Evolutionary conservation across 306 rosid genomes (phyloP), one percentile per base, ranked within the genome.

Genomic region (Prinsepia uniflora): DNA sequence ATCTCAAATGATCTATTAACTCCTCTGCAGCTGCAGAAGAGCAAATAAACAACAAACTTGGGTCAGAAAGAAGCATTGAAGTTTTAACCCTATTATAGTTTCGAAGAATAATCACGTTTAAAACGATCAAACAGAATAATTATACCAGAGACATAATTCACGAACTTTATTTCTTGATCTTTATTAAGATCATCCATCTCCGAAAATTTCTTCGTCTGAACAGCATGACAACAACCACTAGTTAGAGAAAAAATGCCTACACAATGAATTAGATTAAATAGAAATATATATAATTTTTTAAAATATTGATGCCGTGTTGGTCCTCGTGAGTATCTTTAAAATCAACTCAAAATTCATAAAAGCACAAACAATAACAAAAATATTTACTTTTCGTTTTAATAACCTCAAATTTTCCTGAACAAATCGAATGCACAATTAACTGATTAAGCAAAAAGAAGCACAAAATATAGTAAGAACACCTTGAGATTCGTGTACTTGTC

Each of bases 81-180:
- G 50, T 42, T 54, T 10, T 30, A 67, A 73, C 36, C 8, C 19
- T 4, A n/a, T 30, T 41, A 10, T 24, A 43, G 15, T 30, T 45
- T 22, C 5, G 11, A n/a, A 42, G 59, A 20, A 50, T 66, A 50
- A 36, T 40, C 10, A 30, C 36, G 20, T 8, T 57, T 52, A 17
- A 17, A 18, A 52, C 48, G 50, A 11, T 11, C 57, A 56, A 74
- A 17, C 56, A 22, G 20, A 22, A 49, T 5, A 52, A 0, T 8
- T 17, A 42, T 86, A 89, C 99, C 99, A 19, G 86, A 63, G 24
- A 89, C 34, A 80, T 22, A 94, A 56, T 79, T 85, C 62, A 76
- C 18, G 73, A 94, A 91, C 73, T 89, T 91, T 54, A 18, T 81
- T 78, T 89, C 99, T 80, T 94, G 99, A 42, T 87, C 87, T 67